Evolutionary conservation across 768 basidiomycete species (phyloP).

Genomic region (Leccinellum albellum): DNA sequence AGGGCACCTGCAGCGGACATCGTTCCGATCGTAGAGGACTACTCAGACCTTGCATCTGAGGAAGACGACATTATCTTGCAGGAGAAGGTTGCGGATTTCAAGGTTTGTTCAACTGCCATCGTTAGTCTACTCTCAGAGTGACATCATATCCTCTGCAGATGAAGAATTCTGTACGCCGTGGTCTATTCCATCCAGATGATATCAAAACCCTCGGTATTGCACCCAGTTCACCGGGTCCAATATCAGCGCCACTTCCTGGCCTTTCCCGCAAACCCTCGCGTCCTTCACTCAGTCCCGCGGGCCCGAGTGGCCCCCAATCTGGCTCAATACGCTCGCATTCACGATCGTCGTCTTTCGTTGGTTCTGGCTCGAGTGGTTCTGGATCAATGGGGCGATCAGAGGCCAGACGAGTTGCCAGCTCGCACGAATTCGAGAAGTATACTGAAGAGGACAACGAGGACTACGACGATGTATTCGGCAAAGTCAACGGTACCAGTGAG

Average conservation of each 20-base stretch:
- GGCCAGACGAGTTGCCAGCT: slow-evolving; percentile 49
- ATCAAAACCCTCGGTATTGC: slow-evolving; percentile 71
- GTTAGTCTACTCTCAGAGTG: neutral
- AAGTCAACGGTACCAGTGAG: slow-evolving; percentile 64
- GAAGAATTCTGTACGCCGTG: slow-evolving; percentile 68
- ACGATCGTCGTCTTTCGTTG: slow-evolving; percentile 56
- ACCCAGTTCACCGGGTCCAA: slow-evolving; percentile 50
- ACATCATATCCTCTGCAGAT: slow-evolving; percentile 37
- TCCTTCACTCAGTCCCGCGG: slow-evolving; percentile 47
- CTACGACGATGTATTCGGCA: slow-evolving; percentile 93
- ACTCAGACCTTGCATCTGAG: slow-evolving; percentile 80
- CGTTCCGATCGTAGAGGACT: slow-evolving; percentile 79
- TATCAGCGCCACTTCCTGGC: slow-evolving; percentile 63
- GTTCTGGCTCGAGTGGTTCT: slow-evolving; percentile 36
- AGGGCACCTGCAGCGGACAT: slow-evolving; percentile 61
- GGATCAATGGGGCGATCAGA: slow-evolving; percentile 68
- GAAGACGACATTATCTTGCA: slow-evolving; percentile 70
- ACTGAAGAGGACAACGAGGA: slow-evolving; percentile 87
- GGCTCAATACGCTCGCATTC: slow-evolving; percentile 44
- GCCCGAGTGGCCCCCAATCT: slow-evolving; percentile 20
- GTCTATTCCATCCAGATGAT: slow-evolving; percentile 86
- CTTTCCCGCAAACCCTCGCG: slow-evolving; percentile 52
- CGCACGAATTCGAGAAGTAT: slow-evolving; percentile 78
- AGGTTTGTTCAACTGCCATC: slow-evolving; percentile 40
- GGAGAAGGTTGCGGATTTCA: slow-evolving; percentile 82